Conservation (phyloP, 192 early-diverging fungal genomes). For the Backusella tuberculispora region DNA sequence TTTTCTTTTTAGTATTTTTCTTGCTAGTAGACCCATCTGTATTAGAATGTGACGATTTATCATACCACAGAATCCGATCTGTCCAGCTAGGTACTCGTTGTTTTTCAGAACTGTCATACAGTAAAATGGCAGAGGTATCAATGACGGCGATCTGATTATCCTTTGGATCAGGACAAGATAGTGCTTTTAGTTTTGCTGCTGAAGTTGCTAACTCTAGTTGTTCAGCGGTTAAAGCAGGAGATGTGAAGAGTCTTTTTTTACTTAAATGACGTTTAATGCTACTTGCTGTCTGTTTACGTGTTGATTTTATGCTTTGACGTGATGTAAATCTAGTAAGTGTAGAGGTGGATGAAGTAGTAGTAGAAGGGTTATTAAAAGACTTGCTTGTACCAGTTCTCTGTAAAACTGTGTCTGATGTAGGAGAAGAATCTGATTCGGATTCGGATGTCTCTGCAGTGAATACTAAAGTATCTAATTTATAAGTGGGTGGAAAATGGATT, state of each 20-base stretch:
- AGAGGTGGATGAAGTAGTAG: neutral
- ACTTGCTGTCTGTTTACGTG: neutral
- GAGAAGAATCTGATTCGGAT: constrained; percentile 7
- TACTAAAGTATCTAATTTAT: constrained; percentile 69
- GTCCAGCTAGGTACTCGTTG: constrained; percentile 56
- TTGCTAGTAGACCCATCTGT: neutral
- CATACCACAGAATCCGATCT: constrained; percentile 52
- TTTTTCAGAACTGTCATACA: constrained; percentile 51
- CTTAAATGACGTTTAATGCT: constrained; percentile 8
- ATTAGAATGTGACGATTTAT: neutral
- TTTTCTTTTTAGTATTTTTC: neutral
- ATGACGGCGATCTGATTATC: neutral
- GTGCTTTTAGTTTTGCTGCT: neutral
- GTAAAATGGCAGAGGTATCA: neutral
- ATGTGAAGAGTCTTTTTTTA: constrained; percentile 8
- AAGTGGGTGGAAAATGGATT: constrained; percentile 74
- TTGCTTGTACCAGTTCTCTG: neutral
- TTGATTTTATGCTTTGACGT: constrained; percentile 5
- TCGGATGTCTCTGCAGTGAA: constrained; percentile 5
- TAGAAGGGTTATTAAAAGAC: constrained; percentile 1
- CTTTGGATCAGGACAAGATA: neutral
- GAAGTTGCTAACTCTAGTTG: neutral
- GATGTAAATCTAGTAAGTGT: neutral
- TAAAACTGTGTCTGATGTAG: neutral
- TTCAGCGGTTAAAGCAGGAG: constrained; percentile 8